Base-by-base conservation (phyloP, 495 filamentous ascomycete species). In the Aspergillus nanangensis region DNA sequence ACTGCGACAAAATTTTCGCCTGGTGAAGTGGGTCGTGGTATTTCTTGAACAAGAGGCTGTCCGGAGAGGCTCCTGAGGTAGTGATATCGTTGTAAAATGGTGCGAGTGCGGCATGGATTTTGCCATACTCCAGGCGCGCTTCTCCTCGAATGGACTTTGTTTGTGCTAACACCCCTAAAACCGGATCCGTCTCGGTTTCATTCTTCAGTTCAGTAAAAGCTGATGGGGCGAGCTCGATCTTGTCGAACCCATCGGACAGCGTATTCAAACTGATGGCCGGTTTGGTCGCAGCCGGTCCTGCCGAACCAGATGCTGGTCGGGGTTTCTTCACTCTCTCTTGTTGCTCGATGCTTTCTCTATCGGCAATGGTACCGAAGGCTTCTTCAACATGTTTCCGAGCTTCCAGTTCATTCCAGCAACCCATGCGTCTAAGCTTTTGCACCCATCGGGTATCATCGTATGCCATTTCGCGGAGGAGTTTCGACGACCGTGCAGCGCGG, bases 361-460 rank as follows among this genome's bases (percentile, higher is more conserved):
- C 81, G 17, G 81, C 70, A 47, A 83, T 84, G 46, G 80, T 78
- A 50, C 75, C 76, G 69, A 88, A 78, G 2, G 78, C 75, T 18
- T 87, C 81, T 50, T 96, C 93, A 21, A 86, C 83, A 50, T 86
- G 70, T 56, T 76, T 78, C 41, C 92, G 76, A 0, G 93, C 93
- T 58, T 95, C 93, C 4, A 67, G 61, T 59, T 99, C 94, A 58
- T 92, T 86, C 94, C 94, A 99, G 53, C 87, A 85, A 5, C 84
- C 89, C 79, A 99, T 95, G 22, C 74, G 76, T 56, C 85, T 81
- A 24, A 99, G 67, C 48, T 82, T 78, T 44, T 86, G 82, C 37
- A 96, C 84, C 93, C 93, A 99, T 69, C 92, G 79, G 15, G 89
- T 87, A 63, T 99, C 93, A 74, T 99, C 94, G 69, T 97, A 97